These are phyloP conservation scores for Dothistroma septosporum DNA, from an alignment of 2,329 filamentous ascomycete species.

Conservation along the genomic window DNA sequence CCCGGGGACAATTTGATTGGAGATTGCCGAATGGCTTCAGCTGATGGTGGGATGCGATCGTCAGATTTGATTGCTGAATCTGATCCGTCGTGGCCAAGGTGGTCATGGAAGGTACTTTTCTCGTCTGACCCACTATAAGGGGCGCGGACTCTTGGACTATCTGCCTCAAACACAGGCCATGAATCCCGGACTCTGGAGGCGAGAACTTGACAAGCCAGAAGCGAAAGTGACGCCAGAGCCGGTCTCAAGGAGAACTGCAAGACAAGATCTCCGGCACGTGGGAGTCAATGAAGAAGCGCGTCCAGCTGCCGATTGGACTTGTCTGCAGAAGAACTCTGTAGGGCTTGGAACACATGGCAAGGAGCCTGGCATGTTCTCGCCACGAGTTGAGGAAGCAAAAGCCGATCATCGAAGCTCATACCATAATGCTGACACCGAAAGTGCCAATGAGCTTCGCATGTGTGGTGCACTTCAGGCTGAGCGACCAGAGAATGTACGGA, in stretches of 20 bases:
- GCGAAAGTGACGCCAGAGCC: neutral
- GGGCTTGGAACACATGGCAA: neutral
- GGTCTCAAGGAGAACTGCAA: neutral
- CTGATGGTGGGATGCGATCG: neutral
- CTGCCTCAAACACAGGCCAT: neutral
- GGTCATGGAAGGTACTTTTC: too few relatives aligned
- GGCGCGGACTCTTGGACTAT: too few relatives aligned
- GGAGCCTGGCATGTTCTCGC: neutral
- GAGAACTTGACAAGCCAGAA: neutral
- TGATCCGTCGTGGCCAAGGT: neutral
- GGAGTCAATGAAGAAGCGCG: neutral
- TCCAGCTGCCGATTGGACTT: neutral
- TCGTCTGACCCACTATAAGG: too few relatives aligned
- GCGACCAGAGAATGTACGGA: neutral
- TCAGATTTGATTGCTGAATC: neutral
- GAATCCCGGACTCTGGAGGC: neutral
- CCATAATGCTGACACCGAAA: neutral
- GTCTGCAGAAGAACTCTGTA: neutral
- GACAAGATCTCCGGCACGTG: neutral
- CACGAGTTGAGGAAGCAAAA: too few relatives aligned
- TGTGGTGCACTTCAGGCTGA: neutral
- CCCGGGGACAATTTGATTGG: constrained; percentile 27
- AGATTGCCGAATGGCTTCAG: neutral
- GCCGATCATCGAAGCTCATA: neutral
- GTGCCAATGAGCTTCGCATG: neutral